phyloP scores from a whole-genome alignment of 441 rosid species.

The Croton setiger region DNA sequence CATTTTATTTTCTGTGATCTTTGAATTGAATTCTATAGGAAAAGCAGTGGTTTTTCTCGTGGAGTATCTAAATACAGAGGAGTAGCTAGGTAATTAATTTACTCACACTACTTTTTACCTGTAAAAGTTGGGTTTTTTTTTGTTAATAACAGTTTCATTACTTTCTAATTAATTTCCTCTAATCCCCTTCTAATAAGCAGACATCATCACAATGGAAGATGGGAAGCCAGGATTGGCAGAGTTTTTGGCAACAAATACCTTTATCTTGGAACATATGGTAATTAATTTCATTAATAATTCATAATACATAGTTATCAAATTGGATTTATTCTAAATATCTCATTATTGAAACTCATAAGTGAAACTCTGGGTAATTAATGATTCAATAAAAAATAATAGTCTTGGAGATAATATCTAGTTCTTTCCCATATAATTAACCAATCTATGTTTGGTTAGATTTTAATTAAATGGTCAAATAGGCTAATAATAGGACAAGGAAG shows the following conservation, averaged over 20 bases:
- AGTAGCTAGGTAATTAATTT: constrained; percentile 64
- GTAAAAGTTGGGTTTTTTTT: background rate
- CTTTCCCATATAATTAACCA: too few relatives aligned
- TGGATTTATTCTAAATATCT: too few relatives aligned
- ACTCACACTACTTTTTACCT: background rate
- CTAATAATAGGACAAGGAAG: background rate
- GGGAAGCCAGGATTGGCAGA: constrained; percentile 95
- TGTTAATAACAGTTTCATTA: background rate
- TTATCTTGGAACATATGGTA: constrained; percentile 85
- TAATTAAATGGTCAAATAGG: too few relatives aligned
- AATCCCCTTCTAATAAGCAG: constrained; percentile 30
- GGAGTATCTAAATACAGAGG: constrained; percentile 94
- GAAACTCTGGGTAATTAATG: too few relatives aligned
- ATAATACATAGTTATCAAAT: too few relatives aligned
- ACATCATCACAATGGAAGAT: constrained; percentile 95
- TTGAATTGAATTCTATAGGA: constrained; percentile 35
- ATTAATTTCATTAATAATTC: background rate
- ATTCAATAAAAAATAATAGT: too few relatives aligned
- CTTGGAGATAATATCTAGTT: too few relatives aligned
- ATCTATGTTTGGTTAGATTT: too few relatives aligned
- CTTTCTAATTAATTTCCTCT: background rate
- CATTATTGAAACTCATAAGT: too few relatives aligned
- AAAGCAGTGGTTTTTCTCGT: constrained; percentile 91
- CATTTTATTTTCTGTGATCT: background rate
- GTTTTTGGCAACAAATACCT: constrained; percentile 93